phyloP scores from a whole-genome alignment of 352 stramenopile species.

The Phytopythium litorale region DNA sequence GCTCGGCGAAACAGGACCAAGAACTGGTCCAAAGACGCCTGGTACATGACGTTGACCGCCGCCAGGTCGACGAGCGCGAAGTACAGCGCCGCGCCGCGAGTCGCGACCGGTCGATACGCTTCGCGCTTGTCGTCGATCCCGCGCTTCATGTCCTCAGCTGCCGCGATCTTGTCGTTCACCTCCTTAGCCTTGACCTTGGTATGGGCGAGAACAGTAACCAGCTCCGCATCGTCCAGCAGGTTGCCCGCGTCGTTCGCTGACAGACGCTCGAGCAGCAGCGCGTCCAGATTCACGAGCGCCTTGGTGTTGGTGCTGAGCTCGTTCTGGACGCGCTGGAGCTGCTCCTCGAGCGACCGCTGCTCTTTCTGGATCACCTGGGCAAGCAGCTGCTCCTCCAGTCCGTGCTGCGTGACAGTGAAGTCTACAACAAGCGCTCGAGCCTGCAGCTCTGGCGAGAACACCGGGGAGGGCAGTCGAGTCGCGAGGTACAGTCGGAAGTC shows the following conservation, averaged over 20 bases:
- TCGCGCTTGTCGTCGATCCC: constrained; percentile 91
- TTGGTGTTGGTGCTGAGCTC: constrained; percentile 88
- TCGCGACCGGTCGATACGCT: constrained; percentile 88
- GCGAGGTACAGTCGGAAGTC: constrained; percentile 67
- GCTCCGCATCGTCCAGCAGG: constrained; percentile 84
- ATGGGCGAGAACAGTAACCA: constrained; percentile 82
- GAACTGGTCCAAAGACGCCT: constrained; percentile 90
- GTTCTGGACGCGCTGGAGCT: constrained; percentile 81
- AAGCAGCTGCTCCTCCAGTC: constrained; percentile 89
- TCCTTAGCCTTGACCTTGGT: constrained; percentile 90
- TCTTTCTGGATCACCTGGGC: constrained; percentile 91
- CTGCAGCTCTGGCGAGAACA: constrained; percentile 70
- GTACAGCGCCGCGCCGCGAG: constrained; percentile 84
- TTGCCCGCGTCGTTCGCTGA: constrained; percentile 83
- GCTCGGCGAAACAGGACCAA: constrained; percentile 77
- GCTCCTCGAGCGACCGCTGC: constrained; percentile 87
- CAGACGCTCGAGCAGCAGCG: constrained; percentile 81
- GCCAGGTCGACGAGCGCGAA: constrained; percentile 89
- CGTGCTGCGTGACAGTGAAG: constrained; percentile 90
- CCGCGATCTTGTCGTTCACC: constrained; percentile 89
- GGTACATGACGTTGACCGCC: constrained; percentile 90
- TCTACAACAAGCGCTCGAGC: constrained; percentile 75
- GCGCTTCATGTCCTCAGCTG: constrained; percentile 81
- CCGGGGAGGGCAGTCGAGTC: constrained; percentile 59
- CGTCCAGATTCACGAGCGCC: constrained; percentile 78